Conservation (phyloP, 1,284 basidiomycete genomes). For the Sporisorium exsertum region DNA sequence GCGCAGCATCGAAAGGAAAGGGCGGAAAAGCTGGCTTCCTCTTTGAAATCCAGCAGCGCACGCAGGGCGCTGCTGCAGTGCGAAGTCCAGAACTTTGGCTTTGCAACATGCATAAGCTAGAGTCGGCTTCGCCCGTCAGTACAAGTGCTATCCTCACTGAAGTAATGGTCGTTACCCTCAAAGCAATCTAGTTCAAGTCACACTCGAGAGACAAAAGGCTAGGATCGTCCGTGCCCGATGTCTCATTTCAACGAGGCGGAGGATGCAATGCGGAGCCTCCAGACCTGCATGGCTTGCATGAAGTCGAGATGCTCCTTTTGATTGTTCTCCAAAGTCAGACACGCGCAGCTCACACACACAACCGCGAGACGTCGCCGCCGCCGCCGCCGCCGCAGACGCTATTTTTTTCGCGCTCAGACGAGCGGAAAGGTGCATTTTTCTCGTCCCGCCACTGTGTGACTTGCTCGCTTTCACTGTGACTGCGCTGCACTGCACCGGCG, state of each 20-base stretch:
- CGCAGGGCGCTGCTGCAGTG: background rate
- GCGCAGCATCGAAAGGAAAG: background rate
- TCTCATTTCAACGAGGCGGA: background rate
- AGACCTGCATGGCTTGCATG: background rate
- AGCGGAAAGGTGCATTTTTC: background rate
- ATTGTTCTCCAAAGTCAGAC: background rate
- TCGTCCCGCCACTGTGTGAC: background rate
- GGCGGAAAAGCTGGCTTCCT: background rate
- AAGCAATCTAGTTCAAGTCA: background rate
- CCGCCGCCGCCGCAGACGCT: no score
- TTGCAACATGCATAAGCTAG: background rate
- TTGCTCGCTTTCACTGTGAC: background rate
- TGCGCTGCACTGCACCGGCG: slow-evolving; percentile 6
- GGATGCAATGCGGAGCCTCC: background rate
- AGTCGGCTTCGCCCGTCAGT: no score
- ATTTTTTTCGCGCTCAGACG: background rate
- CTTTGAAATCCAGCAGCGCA: background rate
- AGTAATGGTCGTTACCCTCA: no score
- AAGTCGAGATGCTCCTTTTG: background rate
- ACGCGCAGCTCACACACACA: no score
- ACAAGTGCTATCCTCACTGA: no score
- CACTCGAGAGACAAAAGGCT: no score
- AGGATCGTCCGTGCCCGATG: background rate
- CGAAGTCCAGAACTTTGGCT: background rate
- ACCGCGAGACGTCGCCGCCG: no score